phyloP scores from a whole-genome alignment of 345 rosid species.

The Hevea brasiliensis region DNA sequence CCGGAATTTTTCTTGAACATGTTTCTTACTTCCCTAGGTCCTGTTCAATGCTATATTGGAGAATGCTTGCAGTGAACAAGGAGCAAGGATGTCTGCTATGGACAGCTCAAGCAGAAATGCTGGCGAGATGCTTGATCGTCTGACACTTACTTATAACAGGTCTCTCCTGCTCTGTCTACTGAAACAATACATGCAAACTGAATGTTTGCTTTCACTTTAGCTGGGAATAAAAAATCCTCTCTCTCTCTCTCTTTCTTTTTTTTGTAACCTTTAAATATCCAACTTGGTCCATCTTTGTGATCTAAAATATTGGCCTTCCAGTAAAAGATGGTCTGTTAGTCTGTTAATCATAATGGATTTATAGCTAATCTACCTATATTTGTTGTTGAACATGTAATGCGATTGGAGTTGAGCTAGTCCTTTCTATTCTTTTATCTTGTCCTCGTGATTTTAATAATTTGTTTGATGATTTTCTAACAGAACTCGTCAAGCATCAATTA shows the following conservation, averaged over 20 bases:
- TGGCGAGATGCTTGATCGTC: slow-evolving; percentile 95
- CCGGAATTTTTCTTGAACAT: background rate
- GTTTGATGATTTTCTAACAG: slow-evolving; percentile 37
- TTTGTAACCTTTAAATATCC: no score
- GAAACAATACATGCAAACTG: background rate
- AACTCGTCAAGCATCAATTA: slow-evolving; percentile 98
- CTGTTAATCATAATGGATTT: background rate
- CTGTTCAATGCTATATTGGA: slow-evolving; percentile 90
- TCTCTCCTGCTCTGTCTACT: slow-evolving; percentile 21
- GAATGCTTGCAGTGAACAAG: slow-evolving; percentile 49
- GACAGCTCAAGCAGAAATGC: slow-evolving; percentile 99
- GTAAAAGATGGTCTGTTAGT: background rate
- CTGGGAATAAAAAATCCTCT: no score
- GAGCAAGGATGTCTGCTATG: slow-evolving; percentile 57
- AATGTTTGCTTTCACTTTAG: background rate
- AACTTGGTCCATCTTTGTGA: background rate
- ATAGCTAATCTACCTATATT: background rate
- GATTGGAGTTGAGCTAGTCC: background rate
- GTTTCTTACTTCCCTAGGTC: slow-evolving; percentile 42
- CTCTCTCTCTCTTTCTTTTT: no score
- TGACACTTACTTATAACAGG: slow-evolving; percentile 48
- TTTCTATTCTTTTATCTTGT: no score
- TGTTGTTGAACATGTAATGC: background rate
- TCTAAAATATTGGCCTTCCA: background rate
- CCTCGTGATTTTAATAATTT: background rate